Evolutionary conservation across 1,284 basidiomycete species (phyloP).

Genomic region (Sporisorium iseilematis-ciliati): DNA sequence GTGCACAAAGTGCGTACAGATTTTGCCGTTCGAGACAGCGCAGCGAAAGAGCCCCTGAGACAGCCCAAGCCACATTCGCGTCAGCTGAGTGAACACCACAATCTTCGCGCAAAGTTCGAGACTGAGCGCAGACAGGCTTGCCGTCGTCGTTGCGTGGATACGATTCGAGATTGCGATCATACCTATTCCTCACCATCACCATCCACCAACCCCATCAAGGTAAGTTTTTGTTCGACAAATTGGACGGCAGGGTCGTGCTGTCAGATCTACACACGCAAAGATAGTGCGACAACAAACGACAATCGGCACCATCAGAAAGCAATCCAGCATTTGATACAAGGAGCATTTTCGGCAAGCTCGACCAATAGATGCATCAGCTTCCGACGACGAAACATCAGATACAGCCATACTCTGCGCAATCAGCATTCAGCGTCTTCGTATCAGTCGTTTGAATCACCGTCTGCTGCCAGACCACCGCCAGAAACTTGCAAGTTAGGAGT

Average conservation of each 20-base stretch:
- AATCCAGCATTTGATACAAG: background rate
- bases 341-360: background rate
- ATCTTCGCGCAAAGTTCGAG: background rate
- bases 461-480: background rate
- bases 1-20: conserved; percentile 1
- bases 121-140: background rate
- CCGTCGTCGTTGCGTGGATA: conserved; percentile 10
- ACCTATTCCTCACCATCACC: conserved; percentile 43
- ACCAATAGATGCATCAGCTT: background rate
- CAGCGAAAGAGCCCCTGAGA: no score
- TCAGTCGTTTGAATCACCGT: no score
- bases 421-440: background rate
- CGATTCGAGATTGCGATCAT: conserved; percentile 21
- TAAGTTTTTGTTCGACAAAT: conserved; percentile 28
- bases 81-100: background rate
- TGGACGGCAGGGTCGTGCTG: conserved; percentile 23
- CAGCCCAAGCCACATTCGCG: background rate
- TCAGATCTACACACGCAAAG: conserved; percentile 1
- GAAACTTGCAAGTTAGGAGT: background rate
- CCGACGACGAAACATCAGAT: background rate
- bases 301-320: background rate
- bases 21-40: background rate
- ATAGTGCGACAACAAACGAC: background rate
- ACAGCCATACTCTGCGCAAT: background rate
- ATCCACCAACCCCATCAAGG: conserved; percentile 48